phyloP scores from a whole-genome alignment of 768 basidiomycete species.

The Kwoniella shandongensis region DNA sequence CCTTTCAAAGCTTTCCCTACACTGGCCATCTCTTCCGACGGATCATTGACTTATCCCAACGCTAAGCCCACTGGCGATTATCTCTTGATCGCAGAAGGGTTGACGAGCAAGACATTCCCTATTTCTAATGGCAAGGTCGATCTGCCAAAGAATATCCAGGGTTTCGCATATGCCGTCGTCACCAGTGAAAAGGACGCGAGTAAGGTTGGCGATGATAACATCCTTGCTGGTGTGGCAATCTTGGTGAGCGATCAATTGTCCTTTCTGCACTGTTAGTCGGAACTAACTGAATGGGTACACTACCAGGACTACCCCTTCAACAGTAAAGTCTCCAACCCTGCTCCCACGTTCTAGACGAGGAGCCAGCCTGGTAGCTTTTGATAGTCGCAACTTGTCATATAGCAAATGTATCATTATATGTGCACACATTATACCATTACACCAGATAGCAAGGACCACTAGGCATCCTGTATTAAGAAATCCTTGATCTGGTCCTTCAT shows the following conservation, averaged over 20 bases:
- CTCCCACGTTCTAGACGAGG: not conserved
- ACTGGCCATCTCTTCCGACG: conserved; percentile 42
- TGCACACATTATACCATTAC: too few relatives aligned
- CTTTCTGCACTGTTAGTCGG: not conserved
- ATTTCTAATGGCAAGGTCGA: conserved; percentile 8
- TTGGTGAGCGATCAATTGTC: not conserved
- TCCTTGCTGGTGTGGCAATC: conserved; percentile 17
- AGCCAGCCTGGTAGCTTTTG: not conserved
- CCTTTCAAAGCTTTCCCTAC: conserved; percentile 62
- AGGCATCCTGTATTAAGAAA: conserved; percentile 36
- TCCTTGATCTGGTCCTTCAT: conserved; percentile 41
- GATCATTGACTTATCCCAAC: conserved; percentile 4
- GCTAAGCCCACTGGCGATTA: conserved; percentile 5
- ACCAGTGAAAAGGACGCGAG: conserved; percentile 10
- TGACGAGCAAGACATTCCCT: conserved; percentile 11
- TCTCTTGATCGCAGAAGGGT: conserved; percentile 6
- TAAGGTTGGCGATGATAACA: conserved; percentile 18
- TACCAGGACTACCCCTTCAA: conserved; percentile 10
- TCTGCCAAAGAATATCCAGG: conserved; percentile 13
- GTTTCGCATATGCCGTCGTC: conserved; percentile 16
- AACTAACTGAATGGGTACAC: not conserved
- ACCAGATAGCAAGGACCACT: not conserved
- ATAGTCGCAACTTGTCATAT: not conserved
- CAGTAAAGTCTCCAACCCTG: conserved; percentile 10
- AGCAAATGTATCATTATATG: not conserved